Percentiles rank a stretch among this genome's conserved stretches.
phyloP scores from a whole-genome alignment of 352 stramenopile genomes.

The Pelagophyceae sp. region DNA sequence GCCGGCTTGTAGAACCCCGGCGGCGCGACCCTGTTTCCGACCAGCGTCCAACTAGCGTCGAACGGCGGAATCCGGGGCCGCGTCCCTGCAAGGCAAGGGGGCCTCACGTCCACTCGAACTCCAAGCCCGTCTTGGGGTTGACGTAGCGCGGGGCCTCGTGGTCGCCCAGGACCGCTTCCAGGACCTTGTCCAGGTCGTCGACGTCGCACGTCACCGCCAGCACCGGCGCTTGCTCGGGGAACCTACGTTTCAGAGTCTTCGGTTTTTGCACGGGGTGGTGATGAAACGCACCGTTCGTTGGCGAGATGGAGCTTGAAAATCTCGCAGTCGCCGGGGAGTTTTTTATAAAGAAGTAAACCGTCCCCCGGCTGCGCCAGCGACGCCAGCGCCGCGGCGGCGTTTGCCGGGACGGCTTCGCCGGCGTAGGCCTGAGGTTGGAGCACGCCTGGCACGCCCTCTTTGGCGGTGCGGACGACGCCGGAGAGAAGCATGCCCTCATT shows the following conservation, averaged over 20 bases:
- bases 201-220: slow-evolving; percentile 1
- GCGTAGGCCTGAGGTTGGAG: not conserved
- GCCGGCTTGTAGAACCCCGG: slow-evolving; percentile 1
- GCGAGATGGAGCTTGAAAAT: slow-evolving; percentile 14
- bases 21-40: not conserved
- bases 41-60: not conserved
- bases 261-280: no score
- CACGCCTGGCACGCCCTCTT: not conserved
- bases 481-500: not conserved
- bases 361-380: not conserved
- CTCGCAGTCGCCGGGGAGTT: slow-evolving; percentile 12
- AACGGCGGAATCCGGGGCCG: not conserved
- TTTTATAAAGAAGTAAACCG: not conserved
- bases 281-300: not conserved
- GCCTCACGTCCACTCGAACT: slow-evolving; percentile 12
- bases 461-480: not conserved
- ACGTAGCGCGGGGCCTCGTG: not conserved
- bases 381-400: not conserved
- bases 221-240: not conserved
- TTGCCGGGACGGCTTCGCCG: not conserved
- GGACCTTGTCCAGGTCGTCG: slow-evolving; percentile 15
- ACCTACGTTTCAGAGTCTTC: not conserved
- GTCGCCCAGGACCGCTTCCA: not conserved
- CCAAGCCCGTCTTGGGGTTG: slow-evolving; percentile 15
- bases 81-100: no score